Evolutionary conservation across 1,139 yeast genomes (phyloP).

Genomic region (Lodderomyces jiufengensis): DNA sequence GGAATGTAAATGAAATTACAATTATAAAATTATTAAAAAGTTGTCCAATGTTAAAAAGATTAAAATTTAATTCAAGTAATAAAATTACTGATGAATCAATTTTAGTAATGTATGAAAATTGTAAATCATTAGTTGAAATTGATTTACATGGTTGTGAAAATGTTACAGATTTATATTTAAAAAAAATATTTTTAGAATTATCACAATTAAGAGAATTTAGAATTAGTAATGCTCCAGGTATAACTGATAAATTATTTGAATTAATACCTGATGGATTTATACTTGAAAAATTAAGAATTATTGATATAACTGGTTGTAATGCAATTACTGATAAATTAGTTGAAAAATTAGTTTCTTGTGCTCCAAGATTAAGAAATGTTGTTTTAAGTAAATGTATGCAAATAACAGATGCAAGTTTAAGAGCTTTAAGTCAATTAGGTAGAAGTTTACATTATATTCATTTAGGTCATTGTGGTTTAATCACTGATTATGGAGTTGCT

Average conservation of each 20-base stretch:
- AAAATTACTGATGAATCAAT: slow-evolving; percentile 69
- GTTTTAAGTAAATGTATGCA: slow-evolving; percentile 86
- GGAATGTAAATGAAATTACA: slow-evolving; percentile 61
- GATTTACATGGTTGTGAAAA: slow-evolving; percentile 83
- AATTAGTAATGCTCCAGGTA: slow-evolving; percentile 67
- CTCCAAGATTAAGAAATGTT: slow-evolving; percentile 84
- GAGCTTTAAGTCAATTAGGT: slow-evolving; percentile 70
- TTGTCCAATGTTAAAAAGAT: slow-evolving; percentile 77
- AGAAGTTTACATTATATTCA: slow-evolving; percentile 85
- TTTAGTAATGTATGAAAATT: slow-evolving; percentile 57
- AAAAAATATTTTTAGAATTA: slow-evolving; percentile 59
- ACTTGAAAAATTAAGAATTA: slow-evolving; percentile 58
- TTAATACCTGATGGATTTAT: slow-evolving; percentile 40
- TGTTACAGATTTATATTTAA: slow-evolving; percentile 61
- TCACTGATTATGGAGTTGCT: slow-evolving; percentile 85
- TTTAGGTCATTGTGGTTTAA: slow-evolving; percentile 87
- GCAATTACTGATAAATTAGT: slow-evolving; percentile 79
- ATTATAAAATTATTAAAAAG: slow-evolving; percentile 54
- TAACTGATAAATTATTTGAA: slow-evolving; percentile 63
- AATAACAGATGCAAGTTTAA: slow-evolving; percentile 78
- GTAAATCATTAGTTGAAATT: slow-evolving; percentile 82
- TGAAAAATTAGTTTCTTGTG: slow-evolving; percentile 64
- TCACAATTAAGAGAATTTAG: slow-evolving; percentile 79
- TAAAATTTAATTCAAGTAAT: slow-evolving; percentile 72
- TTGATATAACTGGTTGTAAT: slow-evolving; percentile 84